Evolutionary conservation across 2,329 filamentous ascomycete genomes (phyloP).

Genomic region (Nigrospora sphaerica): DNA sequence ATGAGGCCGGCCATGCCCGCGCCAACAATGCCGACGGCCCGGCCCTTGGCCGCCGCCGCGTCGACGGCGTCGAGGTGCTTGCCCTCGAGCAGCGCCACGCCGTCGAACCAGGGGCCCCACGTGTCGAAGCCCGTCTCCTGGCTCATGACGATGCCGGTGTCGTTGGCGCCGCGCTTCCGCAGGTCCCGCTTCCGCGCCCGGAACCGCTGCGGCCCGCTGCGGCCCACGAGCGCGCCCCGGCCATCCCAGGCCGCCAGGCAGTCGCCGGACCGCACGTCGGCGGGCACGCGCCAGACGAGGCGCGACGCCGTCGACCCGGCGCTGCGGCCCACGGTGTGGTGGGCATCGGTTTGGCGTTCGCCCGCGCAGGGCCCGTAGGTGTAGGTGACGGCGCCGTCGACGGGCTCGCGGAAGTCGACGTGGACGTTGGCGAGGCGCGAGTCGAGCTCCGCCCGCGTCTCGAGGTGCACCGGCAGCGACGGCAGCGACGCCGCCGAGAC

Average conservation of each 20-base stretch:
- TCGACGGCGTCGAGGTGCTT: conserved; percentile 46
- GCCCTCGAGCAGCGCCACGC: conserved; percentile 48
- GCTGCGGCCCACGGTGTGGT: conserved; percentile 17
- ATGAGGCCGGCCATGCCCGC: conserved; percentile 60
- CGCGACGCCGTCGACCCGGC: conserved; percentile 13
- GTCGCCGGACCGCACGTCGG: conserved; percentile 21
- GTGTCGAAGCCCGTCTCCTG: conserved; percentile 39
- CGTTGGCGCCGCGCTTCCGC: conserved; percentile 11
- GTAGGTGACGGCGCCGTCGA: conserved; percentile 21
- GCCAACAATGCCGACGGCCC: conserved; percentile 56
- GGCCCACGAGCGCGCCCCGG: conserved; percentile 22
- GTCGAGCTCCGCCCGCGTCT: conserved; percentile 24
- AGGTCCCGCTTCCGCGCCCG: conserved; percentile 16
- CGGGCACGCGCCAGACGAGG: conserved; percentile 25
- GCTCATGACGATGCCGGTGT: conserved; percentile 35
- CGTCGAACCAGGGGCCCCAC: conserved; percentile 58
- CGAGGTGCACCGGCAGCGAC: conserved; percentile 23
- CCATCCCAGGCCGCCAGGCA: conserved; percentile 33
- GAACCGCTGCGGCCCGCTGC: conserved; percentile 25
- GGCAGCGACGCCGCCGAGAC: conserved; percentile 1
- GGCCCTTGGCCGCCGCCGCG: conserved; percentile 46
- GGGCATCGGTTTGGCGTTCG: conserved; percentile 11
- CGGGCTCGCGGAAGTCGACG: conserved; percentile 11
- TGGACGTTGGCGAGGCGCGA: conserved; percentile 27
- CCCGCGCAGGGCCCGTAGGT: conserved; percentile 23